Conservation (phyloP, 805 yeast genomes). For the Sugiyamaella lignohabitans region DNA sequence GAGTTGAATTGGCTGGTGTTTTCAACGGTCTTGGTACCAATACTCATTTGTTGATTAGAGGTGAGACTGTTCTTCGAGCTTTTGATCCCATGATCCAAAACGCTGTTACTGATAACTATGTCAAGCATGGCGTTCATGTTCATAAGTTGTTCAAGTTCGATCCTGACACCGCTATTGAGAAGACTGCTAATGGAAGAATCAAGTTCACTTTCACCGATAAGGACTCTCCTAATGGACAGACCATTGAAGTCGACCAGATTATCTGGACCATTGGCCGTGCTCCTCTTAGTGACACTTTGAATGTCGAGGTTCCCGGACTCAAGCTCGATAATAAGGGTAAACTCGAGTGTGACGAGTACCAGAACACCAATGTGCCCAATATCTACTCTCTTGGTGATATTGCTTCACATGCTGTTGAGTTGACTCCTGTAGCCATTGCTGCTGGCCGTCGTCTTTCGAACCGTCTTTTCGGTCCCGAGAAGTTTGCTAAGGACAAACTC, state of each 20-base stretch:
- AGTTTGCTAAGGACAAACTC: slow-evolving; percentile 66
- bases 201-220: slow-evolving; percentile 39
- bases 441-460: slow-evolving; percentile 93
- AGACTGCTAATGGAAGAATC: slow-evolving; percentile 41
- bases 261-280: slow-evolving; percentile 95
- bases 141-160: slow-evolving; percentile 57
- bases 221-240: slow-evolving; percentile 32
- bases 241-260: slow-evolving; percentile 65
- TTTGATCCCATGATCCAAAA: slow-evolving; percentile 78
- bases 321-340: slow-evolving; percentile 53
- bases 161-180: slow-evolving; percentile 25
- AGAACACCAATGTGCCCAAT: slow-evolving; percentile 64
- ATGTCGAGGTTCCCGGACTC: slow-evolving; percentile 71
- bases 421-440: slow-evolving; percentile 98
- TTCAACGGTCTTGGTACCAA: slow-evolving; percentile 84
- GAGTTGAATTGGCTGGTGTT: slow-evolving; percentile 91
- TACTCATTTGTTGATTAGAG: slow-evolving; percentile 82
- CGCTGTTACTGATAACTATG: slow-evolving; percentile 74
- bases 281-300: slow-evolving; percentile 59
- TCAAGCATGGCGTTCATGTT: slow-evolving; percentile 71
- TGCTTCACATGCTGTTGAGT: slow-evolving; percentile 74
- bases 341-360: slow-evolving; percentile 79
- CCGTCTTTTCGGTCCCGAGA: slow-evolving; percentile 78
- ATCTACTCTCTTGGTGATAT: slow-evolving; percentile 91
- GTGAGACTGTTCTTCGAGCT: slow-evolving; percentile 80